A percentile compares a stretch with the other conserved stretches of the same genome.
These are phyloP conservation scores for Biancaea sappan DNA, from an alignment of 306 rosid genomes.

Conservation along the genomic window DNA sequence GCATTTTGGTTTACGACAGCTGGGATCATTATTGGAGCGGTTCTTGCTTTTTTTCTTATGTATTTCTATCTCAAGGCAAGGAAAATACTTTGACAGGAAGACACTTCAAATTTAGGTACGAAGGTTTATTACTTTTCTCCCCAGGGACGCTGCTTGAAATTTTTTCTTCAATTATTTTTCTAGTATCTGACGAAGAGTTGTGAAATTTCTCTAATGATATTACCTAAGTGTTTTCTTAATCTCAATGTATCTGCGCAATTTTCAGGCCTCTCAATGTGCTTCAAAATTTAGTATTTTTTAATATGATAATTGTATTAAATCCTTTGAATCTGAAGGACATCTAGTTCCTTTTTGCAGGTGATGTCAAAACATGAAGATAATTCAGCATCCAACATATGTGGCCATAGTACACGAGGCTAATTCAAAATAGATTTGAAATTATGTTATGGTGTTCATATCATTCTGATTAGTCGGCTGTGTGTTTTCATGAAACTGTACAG, in stretches of 20 bases:
- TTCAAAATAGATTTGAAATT: slow-evolving; percentile 15
- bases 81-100: slow-evolving; percentile 65
- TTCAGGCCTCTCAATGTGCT: neutral
- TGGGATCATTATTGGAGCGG: slow-evolving; percentile 76
- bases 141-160: neutral
- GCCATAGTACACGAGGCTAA: slow-evolving; percentile 30
- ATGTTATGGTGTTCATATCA: slow-evolving; percentile 17
- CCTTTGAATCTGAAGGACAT: slow-evolving; percentile 27
- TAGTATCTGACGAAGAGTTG: slow-evolving; percentile 1
- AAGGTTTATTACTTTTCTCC: slow-evolving; percentile 17
- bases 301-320: neutral
- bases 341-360: slow-evolving; percentile 45
- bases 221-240: neutral
- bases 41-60: slow-evolving; percentile 72
- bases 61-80: slow-evolving; percentile 77
- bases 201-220: slow-evolving; percentile 17
- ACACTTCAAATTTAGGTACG: slow-evolving; percentile 53
- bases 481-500: neutral
- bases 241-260: slow-evolving; percentile 5
- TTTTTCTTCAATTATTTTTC: neutral
- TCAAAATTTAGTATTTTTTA: slow-evolving; percentile 9
- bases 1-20: slow-evolving; percentile 98
- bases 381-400: slow-evolving; percentile 16
- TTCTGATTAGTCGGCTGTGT: neutral
- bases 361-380: slow-evolving; percentile 22